phyloP scores from a whole-genome alignment of 2,329 filamentous ascomycete genomes.

The Hypoxylon sp. region DNA sequence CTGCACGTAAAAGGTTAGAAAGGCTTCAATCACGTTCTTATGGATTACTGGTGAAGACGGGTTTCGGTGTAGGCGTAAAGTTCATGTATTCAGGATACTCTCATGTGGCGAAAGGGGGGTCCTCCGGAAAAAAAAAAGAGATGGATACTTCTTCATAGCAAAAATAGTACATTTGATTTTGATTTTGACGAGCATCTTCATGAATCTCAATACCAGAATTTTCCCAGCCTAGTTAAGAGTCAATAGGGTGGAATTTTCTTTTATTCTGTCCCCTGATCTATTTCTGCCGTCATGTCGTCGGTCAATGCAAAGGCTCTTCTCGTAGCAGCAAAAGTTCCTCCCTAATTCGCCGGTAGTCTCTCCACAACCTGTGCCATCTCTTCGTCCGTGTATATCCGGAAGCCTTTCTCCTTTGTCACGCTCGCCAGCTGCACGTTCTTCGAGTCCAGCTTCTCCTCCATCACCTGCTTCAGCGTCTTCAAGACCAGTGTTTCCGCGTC shows the following conservation, averaged over 20 bases:
- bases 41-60: not conserved
- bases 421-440: conserved; percentile 99
- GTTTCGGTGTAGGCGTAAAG: conserved; percentile 1
- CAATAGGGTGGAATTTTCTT: conserved; percentile 1
- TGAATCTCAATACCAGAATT: not conserved
- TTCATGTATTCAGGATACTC: too few species aligned
- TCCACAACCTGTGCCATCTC: conserved; percentile 96
- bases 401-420: conserved; percentile 96
- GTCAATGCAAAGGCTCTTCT: too few species aligned
- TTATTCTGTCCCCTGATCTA: conserved; percentile 19
- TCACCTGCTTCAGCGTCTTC: conserved; percentile 99
- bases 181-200: conserved; percentile 7
- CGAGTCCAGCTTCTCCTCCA: conserved; percentile 99
- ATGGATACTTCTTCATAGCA: conserved; percentile 19
- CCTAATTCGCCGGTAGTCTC: conserved; percentile 74
- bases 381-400: conserved; percentile 97
- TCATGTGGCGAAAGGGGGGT: too few species aligned
- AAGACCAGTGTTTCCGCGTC: conserved; percentile 95
- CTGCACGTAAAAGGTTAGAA: too few species aligned
- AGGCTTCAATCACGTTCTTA: conserved; percentile 4
- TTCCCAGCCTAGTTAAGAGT: not conserved
- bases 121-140: too few species aligned
- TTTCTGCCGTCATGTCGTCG: conserved; percentile 5
- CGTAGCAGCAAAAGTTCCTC: too few species aligned
- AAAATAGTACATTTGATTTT: conserved; percentile 23